Base-by-base conservation (phyloP, 257 asterid genomes). In the Solanum pimpinellifolium region DNA sequence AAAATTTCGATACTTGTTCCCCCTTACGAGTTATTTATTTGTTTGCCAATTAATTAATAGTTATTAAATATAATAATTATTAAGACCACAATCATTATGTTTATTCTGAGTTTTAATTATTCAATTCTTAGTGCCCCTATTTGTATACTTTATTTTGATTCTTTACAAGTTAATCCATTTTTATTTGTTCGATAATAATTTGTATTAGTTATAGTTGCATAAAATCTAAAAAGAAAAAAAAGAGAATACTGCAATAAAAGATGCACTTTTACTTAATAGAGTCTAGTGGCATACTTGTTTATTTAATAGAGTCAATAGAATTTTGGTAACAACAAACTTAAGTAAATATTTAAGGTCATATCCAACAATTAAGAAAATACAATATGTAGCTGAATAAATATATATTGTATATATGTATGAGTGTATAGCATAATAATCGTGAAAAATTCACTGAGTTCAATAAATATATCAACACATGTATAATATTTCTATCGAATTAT, bases 1-100 rank as follows among this genome's bases (percentile, higher is more conserved):
- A 20, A 3, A 59, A 59, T 59, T 59, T 21, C 95, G 98, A 66
- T 96, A 96, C 88, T 90, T 96, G 85, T 88, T 94, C 78, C 95
- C 97, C 83, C 70, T 90, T 90, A 72, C 46, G 76, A 15, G 60
- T 52, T 52, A 16, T 7, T 9, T 15, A 70, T 68, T 68, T 68
- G 41, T 68, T 12, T 1, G 20, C 4, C 4, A 66, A 9, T 66
- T 52, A 52, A 52, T 6, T 1, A 52, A 52, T 52, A 0, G 6
- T 52, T 52, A 16, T 52, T 1, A 52, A 52, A 16, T 0, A 52
- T 16, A 52, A 16, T 52, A 16, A 52, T 6, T 52, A 6, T 16
- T 52, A 52, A 16, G 0, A 52, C 18, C 23, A 6, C 23, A 52
- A 52, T 52, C 4, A 52, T 52, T 8, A 7, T 18, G 8, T 59